Conservation (phyloP, 1,139 yeast species). For the Candida sp. region DNA sequence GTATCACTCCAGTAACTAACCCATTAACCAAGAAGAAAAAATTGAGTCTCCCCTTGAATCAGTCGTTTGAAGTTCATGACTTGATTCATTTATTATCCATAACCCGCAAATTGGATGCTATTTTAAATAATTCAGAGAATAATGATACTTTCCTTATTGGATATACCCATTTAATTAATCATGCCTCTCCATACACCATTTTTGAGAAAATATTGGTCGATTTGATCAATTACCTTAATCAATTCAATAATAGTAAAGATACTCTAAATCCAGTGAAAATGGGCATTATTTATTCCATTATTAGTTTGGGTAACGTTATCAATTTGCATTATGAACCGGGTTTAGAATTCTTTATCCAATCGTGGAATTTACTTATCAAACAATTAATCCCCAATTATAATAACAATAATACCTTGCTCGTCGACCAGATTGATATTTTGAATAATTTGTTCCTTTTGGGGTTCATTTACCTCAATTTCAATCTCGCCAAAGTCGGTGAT, state of each 20-base stretch:
- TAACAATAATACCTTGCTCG: conserved; percentile 23
- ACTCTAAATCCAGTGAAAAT: conserved; percentile 14
- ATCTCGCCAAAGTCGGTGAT: conserved; percentile 11
- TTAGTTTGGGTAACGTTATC: conserved; percentile 22
- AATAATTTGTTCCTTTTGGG: conserved; percentile 30
- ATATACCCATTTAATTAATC: conserved; percentile 18
- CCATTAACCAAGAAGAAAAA: background rate
- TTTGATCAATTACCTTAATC: conserved; percentile 23
- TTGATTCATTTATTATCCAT: conserved; percentile 31
- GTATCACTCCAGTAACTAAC: background rate
- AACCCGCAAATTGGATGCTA: conserved; percentile 25
- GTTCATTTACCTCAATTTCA: conserved; percentile 26
- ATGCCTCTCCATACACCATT: conserved; percentile 17
- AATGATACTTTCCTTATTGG: conserved; percentile 33
- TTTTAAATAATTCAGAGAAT: conserved; percentile 16
- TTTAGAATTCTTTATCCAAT: conserved; percentile 31
- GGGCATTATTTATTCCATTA: conserved; percentile 23
- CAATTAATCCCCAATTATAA: conserved; percentile 43
- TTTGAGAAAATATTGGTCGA: conserved; percentile 19
- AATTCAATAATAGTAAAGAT: conserved; percentile 9
- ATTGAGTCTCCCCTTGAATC: background rate
- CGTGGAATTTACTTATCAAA: conserved; percentile 44
- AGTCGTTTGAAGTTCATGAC: conserved; percentile 16
- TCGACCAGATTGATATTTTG: conserved; percentile 41
- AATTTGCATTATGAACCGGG: conserved; percentile 19